Evolutionary conservation across 2,329 filamentous ascomycete genomes (phyloP).

Genomic region (Zalaria sp.): DNA sequence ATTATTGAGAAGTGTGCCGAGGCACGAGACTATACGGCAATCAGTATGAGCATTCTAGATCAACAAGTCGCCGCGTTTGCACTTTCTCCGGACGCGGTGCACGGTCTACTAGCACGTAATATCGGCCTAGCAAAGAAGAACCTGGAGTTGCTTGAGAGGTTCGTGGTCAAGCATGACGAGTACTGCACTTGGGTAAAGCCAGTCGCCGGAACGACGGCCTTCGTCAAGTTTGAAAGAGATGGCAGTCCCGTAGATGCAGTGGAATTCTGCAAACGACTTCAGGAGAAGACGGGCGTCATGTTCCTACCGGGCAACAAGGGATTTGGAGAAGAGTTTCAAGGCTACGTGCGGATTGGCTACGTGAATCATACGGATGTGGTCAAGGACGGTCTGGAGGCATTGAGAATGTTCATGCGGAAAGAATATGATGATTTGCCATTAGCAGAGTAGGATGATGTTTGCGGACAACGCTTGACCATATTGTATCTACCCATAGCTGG

Average conservation of each 20-base stretch:
- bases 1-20: constrained; percentile 51
- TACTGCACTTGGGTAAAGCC: constrained; percentile 60
- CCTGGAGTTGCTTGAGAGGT: constrained; percentile 49
- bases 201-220: constrained; percentile 65
- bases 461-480: too few species aligned
- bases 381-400: constrained; percentile 45
- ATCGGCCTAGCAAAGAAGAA: constrained; percentile 55
- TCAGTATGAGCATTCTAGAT: constrained; percentile 71
- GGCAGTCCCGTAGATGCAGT: constrained; percentile 55
- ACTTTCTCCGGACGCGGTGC: constrained; percentile 49
- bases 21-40: constrained; percentile 71
- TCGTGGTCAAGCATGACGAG: constrained; percentile 49
- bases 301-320: constrained; percentile 59
- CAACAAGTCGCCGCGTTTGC: constrained; percentile 67
- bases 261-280: constrained; percentile 54
- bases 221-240: constrained; percentile 53
- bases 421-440: constrained; percentile 36
- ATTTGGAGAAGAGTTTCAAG: constrained; percentile 61
- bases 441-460: too few species aligned
- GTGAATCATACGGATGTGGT: constrained; percentile 58
- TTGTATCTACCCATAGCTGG: too few species aligned
- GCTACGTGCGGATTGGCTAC: constrained; percentile 67
- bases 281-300: constrained; percentile 57
- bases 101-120: constrained; percentile 48
- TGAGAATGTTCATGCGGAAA: constrained; percentile 41